Conservation (phyloP, 1,284 basidiomycete genomes). For the Nidula niveotomentosa region DNA sequence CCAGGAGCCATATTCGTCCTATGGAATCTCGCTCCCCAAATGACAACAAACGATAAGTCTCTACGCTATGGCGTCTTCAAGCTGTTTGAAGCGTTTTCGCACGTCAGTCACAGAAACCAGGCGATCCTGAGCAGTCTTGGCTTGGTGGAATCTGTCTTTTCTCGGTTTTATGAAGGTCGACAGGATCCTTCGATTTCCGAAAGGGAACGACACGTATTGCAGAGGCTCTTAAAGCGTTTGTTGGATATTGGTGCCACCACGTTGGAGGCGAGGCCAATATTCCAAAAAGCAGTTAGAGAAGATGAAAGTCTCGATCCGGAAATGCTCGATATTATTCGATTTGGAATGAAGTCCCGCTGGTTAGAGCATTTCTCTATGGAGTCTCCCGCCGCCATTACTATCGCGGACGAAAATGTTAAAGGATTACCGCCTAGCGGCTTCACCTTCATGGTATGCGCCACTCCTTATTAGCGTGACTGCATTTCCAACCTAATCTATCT, state of each 20-base stretch:
- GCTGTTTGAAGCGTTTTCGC: conserved; percentile 59
- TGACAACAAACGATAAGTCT: conserved; percentile 20
- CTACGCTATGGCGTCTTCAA: conserved; percentile 56
- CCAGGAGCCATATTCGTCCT: conserved; percentile 57
- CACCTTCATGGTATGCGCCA: conserved; percentile 60
- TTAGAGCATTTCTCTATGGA: conserved; percentile 72
- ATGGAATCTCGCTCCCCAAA: conserved; percentile 42
- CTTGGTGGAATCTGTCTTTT: conserved; percentile 54
- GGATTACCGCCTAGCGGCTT: conserved; percentile 61
- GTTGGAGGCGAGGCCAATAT: conserved; percentile 55
- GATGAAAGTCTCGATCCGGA: conserved; percentile 54
- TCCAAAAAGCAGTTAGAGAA: conserved; percentile 53
- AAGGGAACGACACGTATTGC: conserved; percentile 53
- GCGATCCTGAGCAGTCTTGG: conserved; percentile 60
- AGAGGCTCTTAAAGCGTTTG: conserved; percentile 60
- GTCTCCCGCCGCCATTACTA: conserved; percentile 45
- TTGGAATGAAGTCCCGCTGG: conserved; percentile 71
- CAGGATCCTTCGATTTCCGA: conserved; percentile 24
- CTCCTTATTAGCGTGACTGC: conserved; percentile 1
- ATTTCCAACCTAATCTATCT: conserved; percentile 5
- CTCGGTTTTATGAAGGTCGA: conserved; percentile 30
- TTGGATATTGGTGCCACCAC: conserved; percentile 72
- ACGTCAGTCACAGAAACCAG: conserved; percentile 64
- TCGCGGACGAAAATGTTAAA: conserved; percentile 40
- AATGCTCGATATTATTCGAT: conserved; percentile 65